Base-by-base conservation (phyloP, 2,329 filamentous ascomycete genomes). In the Amphichorda felina region DNA sequence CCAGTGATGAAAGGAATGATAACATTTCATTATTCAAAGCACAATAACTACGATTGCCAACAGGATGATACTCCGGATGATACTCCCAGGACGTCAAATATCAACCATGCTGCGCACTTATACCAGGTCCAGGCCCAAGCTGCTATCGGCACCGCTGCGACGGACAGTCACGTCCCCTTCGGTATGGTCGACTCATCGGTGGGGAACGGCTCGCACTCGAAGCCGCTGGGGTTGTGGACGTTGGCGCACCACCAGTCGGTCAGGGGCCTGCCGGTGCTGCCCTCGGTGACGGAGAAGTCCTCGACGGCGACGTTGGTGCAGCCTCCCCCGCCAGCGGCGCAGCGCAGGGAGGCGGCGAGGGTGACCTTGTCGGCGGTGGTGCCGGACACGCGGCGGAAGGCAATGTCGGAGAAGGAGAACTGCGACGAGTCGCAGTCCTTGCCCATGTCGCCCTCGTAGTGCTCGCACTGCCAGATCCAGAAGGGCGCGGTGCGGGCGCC, bases 381-480 rank as follows among this genome's bases (percentile, higher is more conserved):
- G n/a, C 54, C 54, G 19, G 31, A 42, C 16, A 57, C 43, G 10
- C 41, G 40, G 5, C 39, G 42, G 45, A 50, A 57, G 2, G 44
- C 42, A 4, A 57, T 34, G 28, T 54, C 36, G 15, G 38, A 40
- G 28, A 59, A 46, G 41, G 48, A 48, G 36, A 55, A 56, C 36
- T 45, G 41, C 35, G 49, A 53, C 17, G 51, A 50, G 42, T 58
- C 46, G 42, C 55, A 59, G 38, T 54, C 49, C 41, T 54, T 44
- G 21, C 55, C 55, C 2, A 45, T 45, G 35, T 45, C 47, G 27
- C 55, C 54, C 9, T 51, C 50, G 40, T 53, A 57, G 29, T 56
- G 48, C 41, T 57, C 55, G 37, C 55, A 59, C 40, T 57, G 55
- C 44, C 50, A 54, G 8, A 51, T 43, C 39, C 53, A 56, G 18